phyloP scores from a whole-genome alignment of 352 stramenopile genomes.

The Phytophthora megakarya region DNA sequence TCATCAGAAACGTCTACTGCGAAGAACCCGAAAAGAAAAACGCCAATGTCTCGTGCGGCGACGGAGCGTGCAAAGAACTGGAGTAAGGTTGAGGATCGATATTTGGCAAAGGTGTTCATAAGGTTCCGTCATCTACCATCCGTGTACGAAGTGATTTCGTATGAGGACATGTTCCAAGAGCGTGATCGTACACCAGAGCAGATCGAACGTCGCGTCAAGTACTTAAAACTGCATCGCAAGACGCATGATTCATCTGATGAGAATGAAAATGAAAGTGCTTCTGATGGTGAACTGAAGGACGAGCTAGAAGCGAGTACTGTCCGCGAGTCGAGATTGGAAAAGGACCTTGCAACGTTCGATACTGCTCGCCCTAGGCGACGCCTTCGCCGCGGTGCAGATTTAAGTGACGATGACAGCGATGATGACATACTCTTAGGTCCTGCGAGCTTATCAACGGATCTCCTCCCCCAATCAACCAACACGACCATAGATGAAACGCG shows the following conservation, averaged over 20 bases:
- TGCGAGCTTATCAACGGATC: background rate
- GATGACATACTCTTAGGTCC: conserved; percentile 44
- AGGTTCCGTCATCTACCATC: conserved; percentile 83
- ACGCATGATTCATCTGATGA: conserved; percentile 76
- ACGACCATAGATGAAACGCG: conserved; percentile 3
- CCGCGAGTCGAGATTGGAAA: conserved; percentile 28
- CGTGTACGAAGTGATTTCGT: conserved; percentile 88
- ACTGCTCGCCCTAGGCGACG: conserved; percentile 43
- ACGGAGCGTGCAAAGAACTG: conserved; percentile 76
- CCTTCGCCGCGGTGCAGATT: conserved; percentile 48
- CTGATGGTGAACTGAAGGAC: conserved; percentile 27
- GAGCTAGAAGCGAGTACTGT: conserved; percentile 22
- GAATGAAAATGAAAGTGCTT: conserved; percentile 44
- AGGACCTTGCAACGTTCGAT: conserved; percentile 31
- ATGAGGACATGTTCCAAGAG: conserved; percentile 91
- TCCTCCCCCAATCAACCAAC: conserved; percentile 5
- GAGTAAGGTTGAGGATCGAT: conserved; percentile 84
- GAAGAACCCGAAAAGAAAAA: conserved; percentile 36
- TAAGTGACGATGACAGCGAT: conserved; percentile 53
- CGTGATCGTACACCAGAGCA: conserved; percentile 81
- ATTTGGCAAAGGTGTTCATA: conserved; percentile 77
- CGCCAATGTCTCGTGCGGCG: conserved; percentile 35
- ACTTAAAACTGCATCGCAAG: conserved; percentile 76
- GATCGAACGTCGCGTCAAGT: conserved; percentile 85
- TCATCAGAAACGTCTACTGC: conserved; percentile 10